Conservation (phyloP, 2,329 filamentous ascomycete genomes). For the Aureobasidium sp. region DNA sequence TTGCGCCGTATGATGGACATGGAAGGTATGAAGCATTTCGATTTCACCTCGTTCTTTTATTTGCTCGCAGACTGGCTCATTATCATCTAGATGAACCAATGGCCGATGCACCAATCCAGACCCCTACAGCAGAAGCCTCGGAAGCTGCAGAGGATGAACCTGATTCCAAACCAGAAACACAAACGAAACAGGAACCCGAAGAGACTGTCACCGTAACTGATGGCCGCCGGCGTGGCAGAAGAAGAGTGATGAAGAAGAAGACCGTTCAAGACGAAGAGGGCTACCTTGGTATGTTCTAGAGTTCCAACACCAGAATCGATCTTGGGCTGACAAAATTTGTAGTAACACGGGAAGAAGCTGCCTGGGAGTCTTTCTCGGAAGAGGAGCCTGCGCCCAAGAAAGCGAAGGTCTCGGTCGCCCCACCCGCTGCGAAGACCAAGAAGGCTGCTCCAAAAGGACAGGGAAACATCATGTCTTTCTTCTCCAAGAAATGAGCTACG, state of each 20-base stretch:
- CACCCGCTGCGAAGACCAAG: slow-evolving; percentile 36
- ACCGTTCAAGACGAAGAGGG: slow-evolving; percentile 81
- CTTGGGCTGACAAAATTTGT: slow-evolving; percentile 15
- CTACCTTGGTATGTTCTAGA: slow-evolving; percentile 61
- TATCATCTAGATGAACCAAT: slow-evolving; percentile 45
- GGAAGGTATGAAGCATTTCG: slow-evolving; percentile 25
- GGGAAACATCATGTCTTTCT: slow-evolving; percentile 89
- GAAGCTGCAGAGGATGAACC: slow-evolving; percentile 29
- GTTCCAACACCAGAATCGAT: neutral
- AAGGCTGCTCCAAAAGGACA: slow-evolving; percentile 43
- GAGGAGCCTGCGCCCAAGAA: slow-evolving; percentile 61
- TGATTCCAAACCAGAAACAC: neutral
- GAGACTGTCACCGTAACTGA: slow-evolving; percentile 46
- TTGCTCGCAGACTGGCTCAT: neutral
- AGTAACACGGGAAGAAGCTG: slow-evolving; percentile 79
- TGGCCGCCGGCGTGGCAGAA: slow-evolving; percentile 64
- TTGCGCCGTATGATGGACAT: slow-evolving; percentile 70
- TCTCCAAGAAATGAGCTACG: slow-evolving; percentile 60
- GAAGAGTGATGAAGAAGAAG: slow-evolving; percentile 80
- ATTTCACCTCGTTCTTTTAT: neutral
- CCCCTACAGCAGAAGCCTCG: slow-evolving; percentile 29
- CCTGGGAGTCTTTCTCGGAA: slow-evolving; percentile 91
- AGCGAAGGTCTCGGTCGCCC: slow-evolving; percentile 41
- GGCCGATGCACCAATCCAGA: slow-evolving; percentile 42
- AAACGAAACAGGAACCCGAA: slow-evolving; percentile 17